A percentile compares a stretch with the other conserved stretches of the same genome.
phyloP scores from a whole-genome alignment of 768 basidiomycete species.

The Tulasnella calospora region DNA sequence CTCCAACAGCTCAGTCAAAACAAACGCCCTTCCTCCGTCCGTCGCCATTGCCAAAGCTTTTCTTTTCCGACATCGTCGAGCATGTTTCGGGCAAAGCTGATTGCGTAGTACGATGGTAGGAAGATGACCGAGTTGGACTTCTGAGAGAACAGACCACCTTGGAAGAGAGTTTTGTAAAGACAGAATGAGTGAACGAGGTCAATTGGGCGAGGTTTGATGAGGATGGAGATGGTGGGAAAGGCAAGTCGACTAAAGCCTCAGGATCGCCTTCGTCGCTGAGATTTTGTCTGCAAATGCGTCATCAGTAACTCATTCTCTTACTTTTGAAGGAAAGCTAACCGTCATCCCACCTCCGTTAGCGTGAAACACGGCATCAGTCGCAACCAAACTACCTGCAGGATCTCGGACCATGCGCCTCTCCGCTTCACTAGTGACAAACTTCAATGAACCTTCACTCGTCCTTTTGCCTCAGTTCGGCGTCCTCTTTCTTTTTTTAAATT shows the following conservation, averaged over 20 bases:
- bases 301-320: not conserved
- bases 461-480: slow-evolving; percentile 51
- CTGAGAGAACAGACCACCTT: slow-evolving; percentile 83
- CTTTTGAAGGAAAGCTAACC: slow-evolving; percentile 25
- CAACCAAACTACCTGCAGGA: slow-evolving; percentile 71
- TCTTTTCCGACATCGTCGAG: slow-evolving; percentile 52
- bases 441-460: slow-evolving; percentile 76
- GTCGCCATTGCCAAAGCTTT: slow-evolving; percentile 54
- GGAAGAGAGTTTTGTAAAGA: slow-evolving; percentile 81
- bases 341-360: slow-evolving; percentile 67
- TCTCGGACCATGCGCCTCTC: slow-evolving; percentile 62
- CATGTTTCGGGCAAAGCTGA: slow-evolving; percentile 56
- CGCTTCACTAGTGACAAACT: slow-evolving; percentile 61
- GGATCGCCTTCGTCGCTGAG: slow-evolving; percentile 56
- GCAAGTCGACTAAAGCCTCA: slow-evolving; percentile 46
- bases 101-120: slow-evolving; percentile 52
- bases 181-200: slow-evolving; percentile 78
- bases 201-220: slow-evolving; percentile 59
- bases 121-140: slow-evolving; percentile 51
- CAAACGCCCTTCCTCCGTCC: slow-evolving; percentile 58
- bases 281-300: slow-evolving; percentile 57
- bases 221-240: slow-evolving; percentile 47
- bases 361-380: slow-evolving; percentile 77
- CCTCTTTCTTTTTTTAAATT: slow-evolving; percentile 97
- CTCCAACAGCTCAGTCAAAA: slow-evolving; percentile 68